Percentiles rank a stretch among this genome's conserved stretches.
These are phyloP conservation scores for Tolypocladium nubicola DNA, from an alignment of 2,329 filamentous ascomycete species.

Conservation along the genomic window DNA sequence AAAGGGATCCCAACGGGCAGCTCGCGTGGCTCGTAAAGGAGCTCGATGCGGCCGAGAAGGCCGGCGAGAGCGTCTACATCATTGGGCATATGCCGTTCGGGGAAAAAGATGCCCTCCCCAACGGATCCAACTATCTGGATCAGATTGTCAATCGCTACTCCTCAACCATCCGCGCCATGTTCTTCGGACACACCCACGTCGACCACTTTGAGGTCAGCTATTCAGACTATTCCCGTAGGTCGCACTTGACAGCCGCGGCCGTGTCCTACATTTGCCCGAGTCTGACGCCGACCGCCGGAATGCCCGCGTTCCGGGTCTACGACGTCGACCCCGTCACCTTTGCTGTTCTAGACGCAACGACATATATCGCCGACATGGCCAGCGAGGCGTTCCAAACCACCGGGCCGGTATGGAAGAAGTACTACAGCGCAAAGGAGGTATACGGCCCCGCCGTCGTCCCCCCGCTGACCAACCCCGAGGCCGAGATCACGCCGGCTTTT, in stretches of 20 bases:
- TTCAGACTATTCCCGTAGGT: slow-evolving; percentile 30
- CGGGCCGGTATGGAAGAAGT: slow-evolving; percentile 39
- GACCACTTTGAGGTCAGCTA: slow-evolving; percentile 49
- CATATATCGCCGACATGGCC: slow-evolving; percentile 43
- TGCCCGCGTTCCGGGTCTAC: slow-evolving; percentile 48
- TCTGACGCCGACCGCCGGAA: slow-evolving; percentile 42
- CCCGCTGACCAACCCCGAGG: slow-evolving; percentile 22
- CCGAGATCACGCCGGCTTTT: slow-evolving; percentile 43
- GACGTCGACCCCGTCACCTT: slow-evolving; percentile 48
- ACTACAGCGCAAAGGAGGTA: slow-evolving; percentile 44
- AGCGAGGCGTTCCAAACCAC: slow-evolving; percentile 29
- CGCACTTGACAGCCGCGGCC: slow-evolving; percentile 29
- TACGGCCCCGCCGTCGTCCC: slow-evolving; percentile 37
- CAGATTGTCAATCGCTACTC: slow-evolving; percentile 43
- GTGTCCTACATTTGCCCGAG: slow-evolving; percentile 45
- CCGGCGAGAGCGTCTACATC: slow-evolving; percentile 42
- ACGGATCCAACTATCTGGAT: slow-evolving; percentile 40
- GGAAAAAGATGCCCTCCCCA: slow-evolving; percentile 37
- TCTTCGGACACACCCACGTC: slow-evolving; percentile 47
- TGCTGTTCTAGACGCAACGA: slow-evolving; percentile 40
- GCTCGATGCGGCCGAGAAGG: slow-evolving; percentile 40
- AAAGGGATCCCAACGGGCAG: slow-evolving; percentile 42
- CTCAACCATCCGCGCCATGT: slow-evolving; percentile 43
- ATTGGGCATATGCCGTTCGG: slow-evolving; percentile 48
- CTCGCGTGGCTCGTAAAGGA: slow-evolving; percentile 44